phyloP scores from a whole-genome alignment of 2,329 filamentous ascomycete species.

The Trichoderma breve region DNA sequence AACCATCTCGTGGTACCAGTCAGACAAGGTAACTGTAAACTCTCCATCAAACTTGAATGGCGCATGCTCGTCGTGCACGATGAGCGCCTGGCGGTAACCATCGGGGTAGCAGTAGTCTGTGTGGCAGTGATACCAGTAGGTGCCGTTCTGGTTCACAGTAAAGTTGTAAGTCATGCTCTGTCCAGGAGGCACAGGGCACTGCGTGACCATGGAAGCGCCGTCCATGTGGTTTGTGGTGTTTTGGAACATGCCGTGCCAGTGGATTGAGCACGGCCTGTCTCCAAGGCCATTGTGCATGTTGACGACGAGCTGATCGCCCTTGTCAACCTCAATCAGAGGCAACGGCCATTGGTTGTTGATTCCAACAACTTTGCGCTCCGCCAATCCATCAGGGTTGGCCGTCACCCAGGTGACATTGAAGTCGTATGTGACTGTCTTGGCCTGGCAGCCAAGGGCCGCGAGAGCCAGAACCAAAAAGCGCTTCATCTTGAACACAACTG shows the following conservation, averaged over 20 bases:
- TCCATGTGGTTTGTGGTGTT: constrained; percentile 60
- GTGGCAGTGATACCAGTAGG: constrained; percentile 64
- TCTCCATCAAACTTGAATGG: constrained; percentile 55
- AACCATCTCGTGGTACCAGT: constrained; percentile 62
- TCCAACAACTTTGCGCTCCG: constrained; percentile 57
- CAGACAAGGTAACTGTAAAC: constrained; percentile 54
- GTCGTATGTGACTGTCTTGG: constrained; percentile 50
- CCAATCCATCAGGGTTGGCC: constrained; percentile 58
- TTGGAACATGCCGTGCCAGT: constrained; percentile 63
- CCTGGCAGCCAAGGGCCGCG: constrained; percentile 19
- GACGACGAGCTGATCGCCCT: constrained; percentile 51
- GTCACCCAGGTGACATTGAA: constrained; percentile 63
- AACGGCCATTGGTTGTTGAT: constrained; percentile 66
- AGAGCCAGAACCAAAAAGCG: constrained; percentile 3
- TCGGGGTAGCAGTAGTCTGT: constrained; percentile 22
- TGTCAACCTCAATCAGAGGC: constrained; percentile 54
- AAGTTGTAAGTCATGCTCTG: constrained; percentile 57
- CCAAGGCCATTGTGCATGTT: constrained; percentile 50
- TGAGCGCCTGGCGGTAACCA: constrained; percentile 47
- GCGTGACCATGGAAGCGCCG: constrained; percentile 54
- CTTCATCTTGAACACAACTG: background rate
- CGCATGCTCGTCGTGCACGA: constrained; percentile 52
- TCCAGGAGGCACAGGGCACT: constrained; percentile 56
- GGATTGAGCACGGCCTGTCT: constrained; percentile 48
- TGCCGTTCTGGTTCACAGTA: constrained; percentile 54